phyloP scores from a whole-genome alignment of 257 asterid species.

The Mentha longifolia region DNA sequence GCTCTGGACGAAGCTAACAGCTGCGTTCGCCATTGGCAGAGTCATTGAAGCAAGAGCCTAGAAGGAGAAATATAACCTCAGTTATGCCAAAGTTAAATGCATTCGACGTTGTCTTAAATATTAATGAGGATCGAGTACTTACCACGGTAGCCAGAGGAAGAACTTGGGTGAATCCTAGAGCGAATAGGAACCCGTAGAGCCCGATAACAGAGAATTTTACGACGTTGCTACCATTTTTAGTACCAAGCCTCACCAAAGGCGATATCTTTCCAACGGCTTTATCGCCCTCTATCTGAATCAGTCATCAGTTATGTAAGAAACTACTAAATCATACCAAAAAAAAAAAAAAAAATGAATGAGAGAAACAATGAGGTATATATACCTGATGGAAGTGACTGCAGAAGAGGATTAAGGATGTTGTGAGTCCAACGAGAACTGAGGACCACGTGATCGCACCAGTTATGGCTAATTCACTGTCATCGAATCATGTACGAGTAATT shows the following conservation, averaged over 20 bases:
- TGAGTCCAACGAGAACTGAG: slow-evolving; percentile 61
- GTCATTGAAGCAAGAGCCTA: slow-evolving; percentile 56
- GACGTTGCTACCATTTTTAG: slow-evolving; percentile 44
- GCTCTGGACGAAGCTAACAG: slow-evolving; percentile 51
- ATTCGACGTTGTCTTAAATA: too few relatives aligned
- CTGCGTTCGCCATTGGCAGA: slow-evolving; percentile 55
- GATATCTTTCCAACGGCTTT: slow-evolving; percentile 65
- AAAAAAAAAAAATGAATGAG: neutral
- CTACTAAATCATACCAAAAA: neutral
- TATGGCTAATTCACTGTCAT: slow-evolving; percentile 52
- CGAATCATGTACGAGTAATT: neutral
- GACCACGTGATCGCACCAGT: slow-evolving; percentile 48
- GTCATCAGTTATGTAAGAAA: neutral
- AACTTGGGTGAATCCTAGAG: slow-evolving; percentile 45
- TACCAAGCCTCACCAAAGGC: slow-evolving; percentile 73
- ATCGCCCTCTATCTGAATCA: slow-evolving; percentile 55
- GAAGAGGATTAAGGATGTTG: slow-evolving; percentile 67
- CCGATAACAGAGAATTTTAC: slow-evolving; percentile 50
- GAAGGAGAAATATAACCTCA: neutral
- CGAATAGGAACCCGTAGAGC: slow-evolving; percentile 47
- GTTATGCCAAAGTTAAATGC: neutral
- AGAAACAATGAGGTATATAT: neutral
- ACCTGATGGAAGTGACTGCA: slow-evolving; percentile 82
- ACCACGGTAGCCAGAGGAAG: slow-evolving; percentile 64
- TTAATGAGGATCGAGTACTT: neutral